Evolutionary conservation across 352 stramenopile species (phyloP).

Genomic region (Bremia lactucae): DNA sequence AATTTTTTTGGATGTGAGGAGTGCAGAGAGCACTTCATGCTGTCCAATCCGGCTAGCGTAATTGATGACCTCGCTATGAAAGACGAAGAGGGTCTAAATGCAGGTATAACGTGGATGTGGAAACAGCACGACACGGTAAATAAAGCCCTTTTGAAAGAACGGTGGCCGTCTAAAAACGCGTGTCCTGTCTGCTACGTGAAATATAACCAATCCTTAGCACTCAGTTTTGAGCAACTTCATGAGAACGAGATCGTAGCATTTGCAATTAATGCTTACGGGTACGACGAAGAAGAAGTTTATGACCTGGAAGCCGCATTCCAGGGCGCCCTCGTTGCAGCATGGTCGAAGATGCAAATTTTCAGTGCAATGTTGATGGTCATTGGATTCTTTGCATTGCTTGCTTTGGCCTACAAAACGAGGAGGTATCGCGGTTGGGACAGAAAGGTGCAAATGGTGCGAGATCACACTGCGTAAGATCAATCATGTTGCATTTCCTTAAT

Average conservation of each 20-base stretch:
- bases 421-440: slow-evolving; percentile 8
- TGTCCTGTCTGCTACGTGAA: slow-evolving; percentile 58
- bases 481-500: no score
- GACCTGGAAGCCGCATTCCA: slow-evolving; percentile 38
- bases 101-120: slow-evolving; percentile 67
- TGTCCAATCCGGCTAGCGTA: slow-evolving; percentile 44
- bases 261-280: slow-evolving; percentile 38
- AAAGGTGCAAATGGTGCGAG: slow-evolving; percentile 10
- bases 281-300: slow-evolving; percentile 39
- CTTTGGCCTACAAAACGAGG: slow-evolving; percentile 19
- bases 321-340: slow-evolving; percentile 24
- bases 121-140: slow-evolving; percentile 82
- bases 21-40: slow-evolving; percentile 63
- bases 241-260: slow-evolving; percentile 47
- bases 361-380: slow-evolving; percentile 24
- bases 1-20: slow-evolving; percentile 81
- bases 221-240: slow-evolving; percentile 35
- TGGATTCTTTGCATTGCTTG: slow-evolving; percentile 17
- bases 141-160: slow-evolving; percentile 49
- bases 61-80: slow-evolving; percentile 31
- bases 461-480: slow-evolving; percentile 18
- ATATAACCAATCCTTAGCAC: slow-evolving; percentile 29
- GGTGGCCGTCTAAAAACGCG: slow-evolving; percentile 45
- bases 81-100: slow-evolving; percentile 28
- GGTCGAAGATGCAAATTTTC: slow-evolving; percentile 31